Evolutionary conservation across 768 basidiomycete genomes (phyloP).

Genomic region (Cystofilobasidium macerans): DNA sequence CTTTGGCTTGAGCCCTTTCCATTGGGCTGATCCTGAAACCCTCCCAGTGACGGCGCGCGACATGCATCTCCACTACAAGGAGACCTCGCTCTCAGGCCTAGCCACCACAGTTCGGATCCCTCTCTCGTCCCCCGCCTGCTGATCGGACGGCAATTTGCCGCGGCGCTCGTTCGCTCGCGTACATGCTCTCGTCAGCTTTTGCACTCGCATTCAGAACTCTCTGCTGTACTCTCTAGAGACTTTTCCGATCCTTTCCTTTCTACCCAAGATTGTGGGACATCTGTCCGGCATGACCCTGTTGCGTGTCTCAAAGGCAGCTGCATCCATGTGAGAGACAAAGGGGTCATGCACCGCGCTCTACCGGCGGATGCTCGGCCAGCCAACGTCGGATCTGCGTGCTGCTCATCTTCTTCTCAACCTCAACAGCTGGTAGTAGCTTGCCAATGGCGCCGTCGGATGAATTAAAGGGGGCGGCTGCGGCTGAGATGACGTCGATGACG

Average conservation of each 20-base stretch:
- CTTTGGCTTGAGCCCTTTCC: background rate
- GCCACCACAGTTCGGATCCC: constrained; percentile 61
- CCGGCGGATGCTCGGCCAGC: background rate
- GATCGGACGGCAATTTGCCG: background rate
- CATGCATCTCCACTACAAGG: constrained; percentile 20
- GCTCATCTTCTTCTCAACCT: constrained; percentile 62
- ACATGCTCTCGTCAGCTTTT: background rate
- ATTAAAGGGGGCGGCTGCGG: constrained; percentile 31
- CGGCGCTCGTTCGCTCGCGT: too few species aligned
- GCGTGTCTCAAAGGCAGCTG: too few species aligned
- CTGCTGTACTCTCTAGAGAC: too few species aligned
- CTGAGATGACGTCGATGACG: constrained; percentile 81
- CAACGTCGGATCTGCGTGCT: constrained; percentile 80
- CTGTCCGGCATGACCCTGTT: too few species aligned
- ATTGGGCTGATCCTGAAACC: too few species aligned
- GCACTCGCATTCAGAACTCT: too few species aligned
- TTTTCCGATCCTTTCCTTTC: too few species aligned
- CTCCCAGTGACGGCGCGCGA: constrained; percentile 23
- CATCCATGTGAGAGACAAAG: background rate
- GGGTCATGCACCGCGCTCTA: background rate
- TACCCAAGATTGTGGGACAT: too few species aligned
- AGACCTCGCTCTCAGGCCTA: constrained; percentile 51
- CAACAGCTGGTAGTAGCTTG: too few species aligned
- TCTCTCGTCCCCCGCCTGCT: constrained; percentile 73
- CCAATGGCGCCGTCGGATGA: constrained; percentile 54